These are phyloP conservation scores for Stevia rebaudiana DNA, from an alignment of 140 eudicot genomes.

Conservation along the genomic window DNA sequence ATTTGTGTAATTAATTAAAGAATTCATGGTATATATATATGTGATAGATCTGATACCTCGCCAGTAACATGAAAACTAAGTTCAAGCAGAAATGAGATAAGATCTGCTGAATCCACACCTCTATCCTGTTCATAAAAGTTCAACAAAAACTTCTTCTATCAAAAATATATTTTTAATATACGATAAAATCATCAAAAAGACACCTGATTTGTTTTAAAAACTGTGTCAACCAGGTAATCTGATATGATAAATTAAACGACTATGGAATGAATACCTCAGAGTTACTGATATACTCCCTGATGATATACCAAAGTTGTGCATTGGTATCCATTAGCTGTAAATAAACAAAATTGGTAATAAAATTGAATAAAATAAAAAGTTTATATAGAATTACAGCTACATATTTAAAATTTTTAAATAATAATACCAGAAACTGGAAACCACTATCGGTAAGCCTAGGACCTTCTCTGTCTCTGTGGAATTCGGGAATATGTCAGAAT, in stretches of 20 bases:
- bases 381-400: not conserved
- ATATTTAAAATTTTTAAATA: too few species aligned
- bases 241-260: slow-evolving; percentile 8
- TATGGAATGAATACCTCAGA: slow-evolving; percentile 75
- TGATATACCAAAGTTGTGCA: slow-evolving; percentile 97
- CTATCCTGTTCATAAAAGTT: slow-evolving; percentile 52
- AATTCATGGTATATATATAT: too few species aligned
- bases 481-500: slow-evolving; percentile 10
- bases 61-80: slow-evolving; percentile 94
- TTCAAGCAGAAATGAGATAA: slow-evolving; percentile 85
- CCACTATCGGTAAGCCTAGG: slow-evolving; percentile 81
- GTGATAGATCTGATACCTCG: slow-evolving; percentile 50
- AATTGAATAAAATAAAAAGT: slow-evolving; percentile 4
- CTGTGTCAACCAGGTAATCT: not conserved
- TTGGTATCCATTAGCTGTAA: slow-evolving; percentile 91
- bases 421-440: slow-evolving; percentile 88
- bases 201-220: not conserved
- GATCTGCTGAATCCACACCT: slow-evolving; percentile 86
- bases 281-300: slow-evolving; percentile 84
- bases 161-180: too few species aligned
- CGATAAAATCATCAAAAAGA: not conserved
- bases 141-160: slow-evolving; percentile 12
- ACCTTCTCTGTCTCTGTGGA: slow-evolving; percentile 73
- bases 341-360: slow-evolving; percentile 20
- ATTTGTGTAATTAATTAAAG: too few species aligned